phyloP scores from a whole-genome alignment of 176 grass and related monocot genomes.

The Triticum dicoccoides region DNA sequence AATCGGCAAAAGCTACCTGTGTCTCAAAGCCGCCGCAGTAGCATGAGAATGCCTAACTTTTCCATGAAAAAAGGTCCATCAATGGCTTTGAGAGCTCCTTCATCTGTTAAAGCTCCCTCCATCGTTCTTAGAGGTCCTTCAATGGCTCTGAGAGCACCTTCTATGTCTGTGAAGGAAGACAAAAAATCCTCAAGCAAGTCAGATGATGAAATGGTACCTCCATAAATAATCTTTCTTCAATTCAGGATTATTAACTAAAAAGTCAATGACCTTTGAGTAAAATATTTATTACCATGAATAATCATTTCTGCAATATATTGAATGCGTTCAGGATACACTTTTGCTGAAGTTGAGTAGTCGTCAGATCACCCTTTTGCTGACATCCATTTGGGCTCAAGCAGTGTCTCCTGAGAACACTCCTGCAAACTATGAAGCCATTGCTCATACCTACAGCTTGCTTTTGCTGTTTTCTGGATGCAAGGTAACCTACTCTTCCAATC shows the following conservation, averaged over 20 bases:
- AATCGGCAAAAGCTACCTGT: slow-evolving; percentile 53
- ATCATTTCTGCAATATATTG: slow-evolving; percentile 37
- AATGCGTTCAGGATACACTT: slow-evolving; percentile 63
- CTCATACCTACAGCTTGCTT: slow-evolving; percentile 88
- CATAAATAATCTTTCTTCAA: slow-evolving; percentile 17
- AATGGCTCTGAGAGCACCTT: slow-evolving; percentile 35
- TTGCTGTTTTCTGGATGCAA: slow-evolving; percentile 85
- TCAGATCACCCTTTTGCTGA: slow-evolving; percentile 88
- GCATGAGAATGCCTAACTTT: slow-evolving; percentile 66
- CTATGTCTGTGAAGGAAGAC: slow-evolving; percentile 58
- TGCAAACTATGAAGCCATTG: slow-evolving; percentile 97
- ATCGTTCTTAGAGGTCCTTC: slow-evolving; percentile 45
- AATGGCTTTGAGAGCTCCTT: slow-evolving; percentile 50
- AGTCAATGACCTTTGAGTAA: slow-evolving; percentile 20
- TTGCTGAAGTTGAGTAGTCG: slow-evolving; percentile 79
- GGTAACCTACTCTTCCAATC: slow-evolving; percentile 44
- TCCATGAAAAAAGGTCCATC: slow-evolving; percentile 63
- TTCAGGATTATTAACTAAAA: slow-evolving; percentile 28
- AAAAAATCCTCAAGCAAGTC: slow-evolving; percentile 42
- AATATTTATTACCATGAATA: slow-evolving; percentile 32
- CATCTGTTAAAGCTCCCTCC: slow-evolving; percentile 47
- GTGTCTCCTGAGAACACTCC: slow-evolving; percentile 76
- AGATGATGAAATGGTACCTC: slow-evolving; percentile 62
- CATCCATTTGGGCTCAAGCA: slow-evolving; percentile 96
- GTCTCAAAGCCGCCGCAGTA: slow-evolving; percentile 59